These are phyloP conservation scores for Entoloma clypeatum DNA, from an alignment of 1,284 basidiomycete species.

Conservation along the genomic window DNA sequence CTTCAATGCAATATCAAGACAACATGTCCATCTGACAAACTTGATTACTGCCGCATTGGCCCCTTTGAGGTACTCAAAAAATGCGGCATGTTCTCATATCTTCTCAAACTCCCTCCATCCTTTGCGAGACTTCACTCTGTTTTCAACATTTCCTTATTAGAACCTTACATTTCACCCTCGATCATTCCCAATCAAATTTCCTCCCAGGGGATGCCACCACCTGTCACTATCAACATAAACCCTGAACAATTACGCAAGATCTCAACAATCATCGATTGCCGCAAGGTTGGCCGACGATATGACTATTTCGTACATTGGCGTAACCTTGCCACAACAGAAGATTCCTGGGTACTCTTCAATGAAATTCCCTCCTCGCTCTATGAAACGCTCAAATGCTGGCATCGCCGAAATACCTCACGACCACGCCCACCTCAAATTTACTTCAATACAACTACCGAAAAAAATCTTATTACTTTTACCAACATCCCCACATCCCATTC, in stretches of 20 bases:
- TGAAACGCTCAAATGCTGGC: constrained; percentile 27
- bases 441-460: background rate
- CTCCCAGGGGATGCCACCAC: constrained; percentile 6
- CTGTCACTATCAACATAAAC: constrained; percentile 1
- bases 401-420: constrained; percentile 22
- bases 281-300: constrained; percentile 27
- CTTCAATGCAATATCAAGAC: constrained; percentile 33
- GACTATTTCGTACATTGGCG: constrained; percentile 31
- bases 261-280: constrained; percentile 23
- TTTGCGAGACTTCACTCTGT: constrained; percentile 33
- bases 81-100: constrained; percentile 23
- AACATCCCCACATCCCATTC: background rate
- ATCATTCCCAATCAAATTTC: constrained; percentile 21
- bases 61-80: constrained; percentile 31
- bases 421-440: constrained; percentile 5
- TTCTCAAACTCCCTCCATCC: constrained; percentile 30
- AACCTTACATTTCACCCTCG: constrained; percentile 29
- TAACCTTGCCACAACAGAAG: constrained; percentile 20
- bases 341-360: constrained; percentile 30
- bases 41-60: constrained; percentile 34
- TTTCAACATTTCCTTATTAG: constrained; percentile 39
- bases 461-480: background rate
- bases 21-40: constrained; percentile 35
- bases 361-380: constrained; percentile 24
- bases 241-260: constrained; percentile 12